Evolutionary conservation across 805 yeast genomes (phyloP).

Genomic region (Diddensiella transvaalensis): DNA sequence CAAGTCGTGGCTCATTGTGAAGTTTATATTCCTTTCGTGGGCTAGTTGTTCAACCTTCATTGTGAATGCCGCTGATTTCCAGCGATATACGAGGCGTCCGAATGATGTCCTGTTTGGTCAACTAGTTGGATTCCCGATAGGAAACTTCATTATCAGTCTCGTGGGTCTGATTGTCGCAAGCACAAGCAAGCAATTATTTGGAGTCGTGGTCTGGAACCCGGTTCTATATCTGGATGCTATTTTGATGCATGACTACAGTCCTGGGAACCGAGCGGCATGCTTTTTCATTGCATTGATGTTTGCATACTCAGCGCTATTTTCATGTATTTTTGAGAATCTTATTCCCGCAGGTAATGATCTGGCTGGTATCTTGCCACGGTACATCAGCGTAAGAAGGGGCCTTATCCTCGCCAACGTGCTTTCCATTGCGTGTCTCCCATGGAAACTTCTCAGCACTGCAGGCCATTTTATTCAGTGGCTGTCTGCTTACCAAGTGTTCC

Average conservation of each 20-base stretch:
- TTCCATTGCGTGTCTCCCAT: constrained; percentile 18
- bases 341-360: constrained; percentile 49
- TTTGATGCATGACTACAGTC: constrained; percentile 6
- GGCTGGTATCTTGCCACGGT: constrained; percentile 45
- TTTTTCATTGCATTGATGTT: constrained; percentile 15
- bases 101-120: constrained; percentile 15
- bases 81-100: constrained; percentile 14
- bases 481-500: constrained; percentile 18
- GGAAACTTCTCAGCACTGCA: constrained; percentile 19
- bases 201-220: constrained; percentile 47
- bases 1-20: constrained; percentile 12
- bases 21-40: constrained; percentile 14
- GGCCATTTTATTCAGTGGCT: constrained; percentile 15
- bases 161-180: constrained; percentile 47
- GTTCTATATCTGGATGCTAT: constrained; percentile 23
- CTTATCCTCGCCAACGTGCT: constrained; percentile 36
- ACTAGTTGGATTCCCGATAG: constrained; percentile 15
- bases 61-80: constrained; percentile 17
- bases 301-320: constrained; percentile 14
- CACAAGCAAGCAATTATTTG: constrained; percentile 40
- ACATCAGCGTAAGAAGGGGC: constrained; percentile 41
- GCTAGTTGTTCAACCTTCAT: constrained; percentile 19
- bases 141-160: constrained; percentile 14
- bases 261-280: constrained; percentile 15
- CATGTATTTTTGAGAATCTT: constrained; percentile 38